A percentile compares a stretch with the other conserved stretches of the same genome.
Evolutionary conservation across 495 filamentous ascomycete genomes (phyloP).

Genomic region (Lasiosphaeria ovina): DNA sequence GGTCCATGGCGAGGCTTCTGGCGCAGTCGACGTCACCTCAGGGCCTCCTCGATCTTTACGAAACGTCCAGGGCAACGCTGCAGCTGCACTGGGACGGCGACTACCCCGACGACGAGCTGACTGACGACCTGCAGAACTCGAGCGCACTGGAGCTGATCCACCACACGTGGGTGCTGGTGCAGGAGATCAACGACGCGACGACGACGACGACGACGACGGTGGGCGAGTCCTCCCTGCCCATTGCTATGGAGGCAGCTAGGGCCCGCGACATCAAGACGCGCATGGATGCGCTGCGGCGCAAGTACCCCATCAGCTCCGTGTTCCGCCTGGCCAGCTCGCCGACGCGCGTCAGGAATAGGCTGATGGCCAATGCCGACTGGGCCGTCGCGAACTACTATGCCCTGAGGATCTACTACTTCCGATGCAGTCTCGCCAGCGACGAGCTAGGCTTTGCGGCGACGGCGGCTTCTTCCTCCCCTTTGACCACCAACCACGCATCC

Average conservation of each 20-base stretch:
- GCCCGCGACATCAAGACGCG: slow-evolving; percentile 15
- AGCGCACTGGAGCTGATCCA: slow-evolving; percentile 32
- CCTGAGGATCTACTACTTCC: slow-evolving; percentile 43
- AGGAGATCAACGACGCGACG: slow-evolving; percentile 31
- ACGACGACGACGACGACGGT: neutral
- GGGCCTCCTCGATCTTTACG: slow-evolving; percentile 23
- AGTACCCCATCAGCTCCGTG: slow-evolving; percentile 29
- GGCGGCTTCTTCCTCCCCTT: slow-evolving; percentile 3
- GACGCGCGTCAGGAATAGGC: slow-evolving; percentile 35
- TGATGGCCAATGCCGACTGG: slow-evolving; percentile 49
- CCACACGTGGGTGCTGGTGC: slow-evolving; percentile 39
- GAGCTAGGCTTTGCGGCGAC: neutral
- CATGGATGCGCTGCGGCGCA: slow-evolving; percentile 18
- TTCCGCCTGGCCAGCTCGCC: slow-evolving; percentile 37
- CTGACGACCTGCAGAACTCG: slow-evolving; percentile 50
- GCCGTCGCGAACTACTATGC: slow-evolving; percentile 46
- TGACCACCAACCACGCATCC: too few relatives aligned
- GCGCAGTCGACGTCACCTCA: slow-evolving; percentile 2
- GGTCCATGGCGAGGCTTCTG: slow-evolving; percentile 24
- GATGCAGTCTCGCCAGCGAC: slow-evolving; percentile 24
- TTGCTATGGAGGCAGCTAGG: slow-evolving; percentile 6
- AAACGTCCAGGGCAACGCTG: slow-evolving; percentile 19
- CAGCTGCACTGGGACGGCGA: slow-evolving; percentile 37
- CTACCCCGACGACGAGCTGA: slow-evolving; percentile 47
- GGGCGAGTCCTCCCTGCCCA: neutral